Percentiles rank a stretch among this genome's conserved stretches.
Evolutionary conservation across 192 early-diverging fungal genomes (phyloP).

Genomic region (Mortierella claussenii): DNA sequence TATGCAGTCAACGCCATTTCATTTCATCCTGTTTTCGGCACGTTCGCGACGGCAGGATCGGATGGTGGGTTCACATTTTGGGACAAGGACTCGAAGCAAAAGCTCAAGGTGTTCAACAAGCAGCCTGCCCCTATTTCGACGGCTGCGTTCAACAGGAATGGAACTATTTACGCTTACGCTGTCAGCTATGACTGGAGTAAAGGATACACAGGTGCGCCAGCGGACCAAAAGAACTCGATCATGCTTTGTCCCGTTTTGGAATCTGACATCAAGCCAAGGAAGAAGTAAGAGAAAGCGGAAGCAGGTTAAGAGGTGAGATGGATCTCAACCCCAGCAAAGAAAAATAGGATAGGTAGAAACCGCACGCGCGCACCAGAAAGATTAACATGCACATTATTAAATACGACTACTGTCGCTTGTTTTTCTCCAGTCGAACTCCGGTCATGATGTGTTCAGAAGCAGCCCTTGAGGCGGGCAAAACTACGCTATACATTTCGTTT

Average conservation of each 20-base stretch:
- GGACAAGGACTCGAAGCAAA: slow-evolving; percentile 95
- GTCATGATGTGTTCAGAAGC: too few species aligned
- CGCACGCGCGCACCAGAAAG: too few species aligned
- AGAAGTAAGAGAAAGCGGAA: slow-evolving; percentile 24
- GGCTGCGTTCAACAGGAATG: slow-evolving; percentile 83
- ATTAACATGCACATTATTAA: too few species aligned
- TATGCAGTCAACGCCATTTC: slow-evolving; percentile 78
- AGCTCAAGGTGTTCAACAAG: slow-evolving; percentile 79
- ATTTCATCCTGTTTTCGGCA: slow-evolving; percentile 89
- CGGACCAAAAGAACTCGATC: slow-evolving; percentile 35
- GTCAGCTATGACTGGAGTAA: slow-evolving; percentile 90
- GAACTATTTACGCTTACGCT: slow-evolving; percentile 92
- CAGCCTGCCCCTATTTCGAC: slow-evolving; percentile 73
- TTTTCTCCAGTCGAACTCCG: too few species aligned
- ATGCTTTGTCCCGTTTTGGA: slow-evolving; percentile 48
- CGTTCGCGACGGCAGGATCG: slow-evolving; percentile 89
- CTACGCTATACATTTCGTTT: too few species aligned
- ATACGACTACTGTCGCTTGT: too few species aligned
- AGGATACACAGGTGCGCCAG: slow-evolving; percentile 35
- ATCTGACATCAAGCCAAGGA: slow-evolving; percentile 47
- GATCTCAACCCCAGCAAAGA: too few species aligned
- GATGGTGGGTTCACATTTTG: slow-evolving; percentile 93
- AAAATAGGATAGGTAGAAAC: too few species aligned
- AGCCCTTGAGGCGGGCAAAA: too few species aligned
- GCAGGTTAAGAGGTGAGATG: too few species aligned